A percentile compares a stretch with the other conserved stretches of the same genome.
These are phyloP conservation scores for Syzygium oleosum DNA, from an alignment of 345 rosid species.

Conservation along the genomic window DNA sequence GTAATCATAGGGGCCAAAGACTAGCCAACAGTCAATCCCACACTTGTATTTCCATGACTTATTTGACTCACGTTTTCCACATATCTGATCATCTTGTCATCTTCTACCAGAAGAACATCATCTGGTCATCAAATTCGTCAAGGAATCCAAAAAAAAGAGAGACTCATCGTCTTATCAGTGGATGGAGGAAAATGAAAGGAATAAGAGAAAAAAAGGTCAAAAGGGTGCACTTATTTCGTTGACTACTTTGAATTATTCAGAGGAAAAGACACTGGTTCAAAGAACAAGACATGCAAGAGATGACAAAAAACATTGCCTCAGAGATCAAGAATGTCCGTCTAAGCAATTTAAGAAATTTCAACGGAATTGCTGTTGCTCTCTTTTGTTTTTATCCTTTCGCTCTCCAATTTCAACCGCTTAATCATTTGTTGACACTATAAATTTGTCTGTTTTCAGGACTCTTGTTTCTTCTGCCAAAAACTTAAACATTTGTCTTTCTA, in stretches of 20 bases:
- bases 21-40: not conserved
- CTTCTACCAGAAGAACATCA: not conserved
- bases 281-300: not conserved
- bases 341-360: not conserved
- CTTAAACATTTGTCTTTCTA: not conserved
- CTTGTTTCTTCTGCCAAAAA: not conserved
- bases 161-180: not conserved
- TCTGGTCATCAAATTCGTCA: not conserved
- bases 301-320: not conserved
- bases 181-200: not conserved
- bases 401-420: not conserved
- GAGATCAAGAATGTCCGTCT: not conserved
- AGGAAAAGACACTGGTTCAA: not conserved
- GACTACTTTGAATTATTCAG: not conserved
- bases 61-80: not conserved
- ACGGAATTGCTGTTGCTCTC: not conserved
- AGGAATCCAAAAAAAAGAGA: not conserved
- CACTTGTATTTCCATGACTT: not conserved
- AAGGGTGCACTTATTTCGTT: not conserved
- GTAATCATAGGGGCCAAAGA: not conserved
- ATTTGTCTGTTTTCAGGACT: not conserved
- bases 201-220: not conserved
- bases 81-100: not conserved
- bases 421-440: not conserved
- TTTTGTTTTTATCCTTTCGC: not conserved